Evolutionary conservation across 345 rosid genomes (phyloP), one percentile per base, ranked within the genome.

Genomic region (Ceriops tagal): DNA sequence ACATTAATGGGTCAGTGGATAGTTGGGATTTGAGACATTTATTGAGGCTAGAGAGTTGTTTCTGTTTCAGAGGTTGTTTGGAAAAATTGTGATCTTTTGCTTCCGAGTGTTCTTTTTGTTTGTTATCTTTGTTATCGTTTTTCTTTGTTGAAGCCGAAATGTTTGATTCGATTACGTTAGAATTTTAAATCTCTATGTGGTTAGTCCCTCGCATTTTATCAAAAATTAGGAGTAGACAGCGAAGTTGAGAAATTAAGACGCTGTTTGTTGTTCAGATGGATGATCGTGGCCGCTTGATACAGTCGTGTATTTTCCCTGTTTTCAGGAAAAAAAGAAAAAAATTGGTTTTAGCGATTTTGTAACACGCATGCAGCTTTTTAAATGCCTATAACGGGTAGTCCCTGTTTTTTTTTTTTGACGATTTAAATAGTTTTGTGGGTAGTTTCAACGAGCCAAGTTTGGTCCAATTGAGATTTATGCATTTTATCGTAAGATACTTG

Each of bases 51-150:
- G 4, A 37, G 27, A 68, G 58, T 24, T 11, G 63, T 63, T 35
- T 61, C 62, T 22, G 55, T 1, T 67, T 73, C 62, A 70, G 73
- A 62, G n/a, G 58, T 53, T 56, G 21, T 53, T 59, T 43, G 43
- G 34, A 32, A 49, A 65, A 71, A 52, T 8, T 62, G 9, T 68
- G 71, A 71, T 78, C 57, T 68, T 71, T 71, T 58, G 28, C 58
- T 68, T 9, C 49, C 5, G 19, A 13, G 49, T 43, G 19, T 21
- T 22, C 10, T 55, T 55, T 55, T 55, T 26, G 1, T 22, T 43
- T 43, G 49, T 43, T 43, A 43, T 43, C 19, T 13, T 43, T 43
- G 16, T 43, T 43, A 43, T 13, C 49, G 37, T 39, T 56, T 19
- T 8, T 43, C 49, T 13, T 55, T 56, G 56, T 19, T 39, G 18